These are phyloP conservation scores for Symmetrospora coprosmae DNA, from an alignment of 768 basidiomycete genomes.

Conservation along the genomic window DNA sequence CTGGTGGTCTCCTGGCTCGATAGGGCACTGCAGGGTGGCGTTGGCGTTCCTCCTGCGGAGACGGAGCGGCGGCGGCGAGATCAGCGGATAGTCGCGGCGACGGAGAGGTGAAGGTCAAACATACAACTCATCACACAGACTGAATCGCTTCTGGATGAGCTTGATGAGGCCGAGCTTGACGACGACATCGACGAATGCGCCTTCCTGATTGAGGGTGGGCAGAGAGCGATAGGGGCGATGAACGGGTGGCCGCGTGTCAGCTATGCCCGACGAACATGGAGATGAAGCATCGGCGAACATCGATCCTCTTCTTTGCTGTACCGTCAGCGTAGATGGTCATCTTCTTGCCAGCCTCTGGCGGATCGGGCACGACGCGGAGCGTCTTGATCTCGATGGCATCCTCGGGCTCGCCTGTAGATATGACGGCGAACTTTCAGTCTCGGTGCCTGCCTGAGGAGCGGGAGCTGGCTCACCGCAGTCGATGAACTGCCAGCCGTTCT, in stretches of 20 bases:
- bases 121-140: slow-evolving; percentile 87
- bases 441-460: neutral
- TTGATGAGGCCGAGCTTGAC: slow-evolving; percentile 93
- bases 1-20: slow-evolving; percentile 54
- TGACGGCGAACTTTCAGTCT: too few species aligned
- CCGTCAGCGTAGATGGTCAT: slow-evolving; percentile 73
- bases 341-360: slow-evolving; percentile 71
- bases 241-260: neutral
- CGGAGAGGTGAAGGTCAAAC: slow-evolving; percentile 37
- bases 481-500: slow-evolving; percentile 9
- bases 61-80: neutral
- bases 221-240: neutral
- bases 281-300: slow-evolving; percentile 43
- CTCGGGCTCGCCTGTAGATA: slow-evolving; percentile 14
- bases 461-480: slow-evolving; percentile 17
- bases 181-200: slow-evolving; percentile 71
- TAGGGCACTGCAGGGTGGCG: slow-evolving; percentile 67
- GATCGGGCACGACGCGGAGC: slow-evolving; percentile 49
- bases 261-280: neutral
- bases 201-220: slow-evolving; percentile 52
- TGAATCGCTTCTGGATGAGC: slow-evolving; percentile 66
- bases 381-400: slow-evolving; percentile 30
- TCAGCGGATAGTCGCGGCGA: neutral
- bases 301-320: slow-evolving; percentile 46
- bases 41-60: slow-evolving; percentile 54